Evolutionary conservation across 805 yeast genomes (phyloP).

Genomic region (Phaffomyces antillensis): DNA sequence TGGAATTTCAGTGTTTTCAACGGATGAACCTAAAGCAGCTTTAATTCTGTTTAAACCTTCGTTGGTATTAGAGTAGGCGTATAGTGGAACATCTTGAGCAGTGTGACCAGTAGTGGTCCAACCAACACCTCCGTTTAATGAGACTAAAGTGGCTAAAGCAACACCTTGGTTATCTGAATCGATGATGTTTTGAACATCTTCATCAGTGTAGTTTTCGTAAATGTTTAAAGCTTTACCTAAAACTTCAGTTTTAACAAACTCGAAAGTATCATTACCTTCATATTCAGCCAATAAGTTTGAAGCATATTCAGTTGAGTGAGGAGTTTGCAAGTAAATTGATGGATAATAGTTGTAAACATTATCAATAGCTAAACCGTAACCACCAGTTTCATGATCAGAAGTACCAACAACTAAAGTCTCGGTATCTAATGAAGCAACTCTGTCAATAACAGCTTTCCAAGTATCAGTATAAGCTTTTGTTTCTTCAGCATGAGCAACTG

Average conservation of each 20-base stretch:
- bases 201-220: constrained; percentile 24
- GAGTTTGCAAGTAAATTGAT: constrained; percentile 54
- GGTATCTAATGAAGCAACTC: constrained; percentile 57
- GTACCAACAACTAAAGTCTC: constrained; percentile 78
- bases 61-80: constrained; percentile 62
- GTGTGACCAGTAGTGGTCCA: constrained; percentile 97
- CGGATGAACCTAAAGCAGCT: constrained; percentile 65
- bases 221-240: constrained; percentile 31
- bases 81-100: constrained; percentile 89
- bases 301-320: constrained; percentile 70
- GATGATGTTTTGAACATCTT: constrained; percentile 43
- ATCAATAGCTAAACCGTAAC: constrained; percentile 68
- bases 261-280: constrained; percentile 29
- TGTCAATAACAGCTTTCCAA: constrained; percentile 64
- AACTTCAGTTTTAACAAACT: constrained; percentile 45
- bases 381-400: constrained; percentile 94
- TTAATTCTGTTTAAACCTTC: constrained; percentile 34
- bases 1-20: constrained; percentile 84
- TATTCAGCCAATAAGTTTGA: constrained; percentile 35
- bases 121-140: constrained; percentile 74
- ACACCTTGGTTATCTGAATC: constrained; percentile 29
- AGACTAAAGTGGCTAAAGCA: constrained; percentile 57
- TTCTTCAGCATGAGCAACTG: constrained; percentile 88
- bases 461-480: constrained; percentile 80
- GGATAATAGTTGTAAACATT: constrained; percentile 90